These are phyloP conservation scores for Tetrapisispora iriomotensis DNA, from an alignment of 805 yeast genomes.

Conservation along the genomic window DNA sequence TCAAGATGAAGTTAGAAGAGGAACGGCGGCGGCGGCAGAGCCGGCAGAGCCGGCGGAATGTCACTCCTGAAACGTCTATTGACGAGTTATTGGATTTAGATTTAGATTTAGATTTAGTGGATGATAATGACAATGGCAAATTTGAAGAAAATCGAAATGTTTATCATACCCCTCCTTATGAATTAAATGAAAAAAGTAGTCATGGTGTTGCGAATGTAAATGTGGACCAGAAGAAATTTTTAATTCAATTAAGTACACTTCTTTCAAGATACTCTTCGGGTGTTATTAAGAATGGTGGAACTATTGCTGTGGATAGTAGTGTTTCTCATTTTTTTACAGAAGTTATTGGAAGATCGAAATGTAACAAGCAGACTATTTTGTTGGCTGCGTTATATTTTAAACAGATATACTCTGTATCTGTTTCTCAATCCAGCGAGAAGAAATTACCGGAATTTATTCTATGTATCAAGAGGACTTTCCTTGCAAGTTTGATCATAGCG, in stretches of 20 bases:
- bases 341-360: slow-evolving; percentile 20
- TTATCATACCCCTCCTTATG: slow-evolving; percentile 16
- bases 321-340: slow-evolving; percentile 13
- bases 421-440: background rate
- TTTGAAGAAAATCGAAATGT: background rate
- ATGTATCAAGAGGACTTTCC: slow-evolving; percentile 20
- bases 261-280: background rate
- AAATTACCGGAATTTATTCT: slow-evolving; percentile 16
- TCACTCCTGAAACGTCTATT: background rate
- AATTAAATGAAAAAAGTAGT: background rate
- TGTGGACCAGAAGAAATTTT: background rate
- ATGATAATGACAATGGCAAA: background rate
- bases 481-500: slow-evolving; percentile 17
- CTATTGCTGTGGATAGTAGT: slow-evolving; percentile 11
- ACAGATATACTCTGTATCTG: slow-evolving; percentile 6
- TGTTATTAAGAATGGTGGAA: slow-evolving; percentile 8
- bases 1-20: background rate
- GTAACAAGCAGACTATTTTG: slow-evolving; percentile 11
- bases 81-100: too few species aligned
- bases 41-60: slow-evolving; percentile 3
- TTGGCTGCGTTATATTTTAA: slow-evolving; percentile 16
- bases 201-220: background rate
- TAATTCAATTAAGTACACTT: slow-evolving; percentile 2
- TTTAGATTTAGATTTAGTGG: background rate
- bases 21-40: background rate